Conservation (phyloP, 371 early-diverging fungal species). For the Entomophthora muscae region DNA sequence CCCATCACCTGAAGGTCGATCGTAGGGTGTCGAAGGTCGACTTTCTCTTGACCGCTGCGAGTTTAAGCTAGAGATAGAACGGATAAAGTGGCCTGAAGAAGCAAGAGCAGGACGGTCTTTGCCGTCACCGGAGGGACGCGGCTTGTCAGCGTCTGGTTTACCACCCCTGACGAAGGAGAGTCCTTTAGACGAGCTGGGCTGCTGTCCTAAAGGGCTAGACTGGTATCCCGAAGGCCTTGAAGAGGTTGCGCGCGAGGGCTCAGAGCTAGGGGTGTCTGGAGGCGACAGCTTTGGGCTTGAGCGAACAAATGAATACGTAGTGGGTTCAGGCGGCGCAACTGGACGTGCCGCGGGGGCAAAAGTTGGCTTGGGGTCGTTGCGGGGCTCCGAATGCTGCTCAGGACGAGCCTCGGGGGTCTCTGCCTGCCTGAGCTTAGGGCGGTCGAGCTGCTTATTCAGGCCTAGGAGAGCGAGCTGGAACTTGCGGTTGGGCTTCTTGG, state of each 20-base stretch:
- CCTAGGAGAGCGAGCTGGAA: neutral
- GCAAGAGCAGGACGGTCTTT: neutral
- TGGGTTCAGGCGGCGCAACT: too few species aligned
- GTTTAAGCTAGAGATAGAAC: neutral
- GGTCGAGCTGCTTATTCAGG: neutral
- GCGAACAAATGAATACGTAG: neutral
- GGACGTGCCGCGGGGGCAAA: too few species aligned
- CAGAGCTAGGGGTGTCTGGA: neutral
- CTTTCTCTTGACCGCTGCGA: neutral
- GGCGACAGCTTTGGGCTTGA: neutral
- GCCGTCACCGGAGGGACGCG: neutral
- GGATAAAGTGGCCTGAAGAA: neutral
- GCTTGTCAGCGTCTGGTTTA: neutral
- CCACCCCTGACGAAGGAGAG: neutral
- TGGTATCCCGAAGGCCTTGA: neutral
- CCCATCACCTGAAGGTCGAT: neutral
- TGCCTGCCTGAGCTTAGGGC: neutral
- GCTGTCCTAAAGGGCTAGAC: neutral
- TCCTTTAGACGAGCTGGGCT: neutral
- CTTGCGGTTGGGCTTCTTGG: neutral
- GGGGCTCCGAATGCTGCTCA: neutral
- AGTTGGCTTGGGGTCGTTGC: too few species aligned
- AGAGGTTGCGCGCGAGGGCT: neutral
- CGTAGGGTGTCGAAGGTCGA: neutral
- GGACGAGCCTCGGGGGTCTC: neutral